phyloP scores from a whole-genome alignment of 345 rosid species.

The Bruguiera sexangula region DNA sequence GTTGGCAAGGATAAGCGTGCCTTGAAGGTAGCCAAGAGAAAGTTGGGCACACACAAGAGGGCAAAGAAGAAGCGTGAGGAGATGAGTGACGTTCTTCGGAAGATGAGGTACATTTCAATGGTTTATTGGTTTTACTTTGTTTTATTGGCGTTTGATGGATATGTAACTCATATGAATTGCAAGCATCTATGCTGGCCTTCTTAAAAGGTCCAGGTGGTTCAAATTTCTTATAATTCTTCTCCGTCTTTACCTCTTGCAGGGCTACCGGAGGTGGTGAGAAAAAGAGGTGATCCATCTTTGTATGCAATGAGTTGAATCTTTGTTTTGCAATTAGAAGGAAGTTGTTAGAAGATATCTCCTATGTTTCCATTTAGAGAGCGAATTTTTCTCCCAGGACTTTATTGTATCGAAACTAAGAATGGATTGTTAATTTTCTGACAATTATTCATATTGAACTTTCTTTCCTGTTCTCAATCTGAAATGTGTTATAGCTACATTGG shows the following conservation, averaged over 20 bases:
- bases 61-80: conserved; percentile 96
- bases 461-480: background rate
- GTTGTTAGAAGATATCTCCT: background rate
- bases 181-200: background rate
- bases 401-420: conserved; percentile 13
- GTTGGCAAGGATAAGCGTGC: conserved; percentile 93
- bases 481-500: background rate
- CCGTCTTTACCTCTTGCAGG: conserved; percentile 24
- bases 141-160: background rate
- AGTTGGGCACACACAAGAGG: conserved; percentile 91
- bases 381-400: background rate
- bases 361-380: conserved; percentile 11
- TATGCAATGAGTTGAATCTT: background rate
- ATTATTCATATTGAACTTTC: too few relatives aligned
- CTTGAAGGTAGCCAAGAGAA: conserved; percentile 77
- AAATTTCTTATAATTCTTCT: background rate
- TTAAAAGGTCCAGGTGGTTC: background rate
- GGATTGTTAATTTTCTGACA: background rate
- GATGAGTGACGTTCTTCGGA: conserved; percentile 76
- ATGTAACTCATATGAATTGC: background rate
- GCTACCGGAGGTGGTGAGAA: conserved; percentile 51
- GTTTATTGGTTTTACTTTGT: background rate
- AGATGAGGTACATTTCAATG: conserved; percentile 48
- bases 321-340: conserved; percentile 8
- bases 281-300: conserved; percentile 41